A percentile compares a stretch with the other conserved stretches of the same genome.
These are phyloP conservation scores for Fraxinus paxiana DNA, from an alignment of 305 asterid genomes.

Conservation along the genomic window DNA sequence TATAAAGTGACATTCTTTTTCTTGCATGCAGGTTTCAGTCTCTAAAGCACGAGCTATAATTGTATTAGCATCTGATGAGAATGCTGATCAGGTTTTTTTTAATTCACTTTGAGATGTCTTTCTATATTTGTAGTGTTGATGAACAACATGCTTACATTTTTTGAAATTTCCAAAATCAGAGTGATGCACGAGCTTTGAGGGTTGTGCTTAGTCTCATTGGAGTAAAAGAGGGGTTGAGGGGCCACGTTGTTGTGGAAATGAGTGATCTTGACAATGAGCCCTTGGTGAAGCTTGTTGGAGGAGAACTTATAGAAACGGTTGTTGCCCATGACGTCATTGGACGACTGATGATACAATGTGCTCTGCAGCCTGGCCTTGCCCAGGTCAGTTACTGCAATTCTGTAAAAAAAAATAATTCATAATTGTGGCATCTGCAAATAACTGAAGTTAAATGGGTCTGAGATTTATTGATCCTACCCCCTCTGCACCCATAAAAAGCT, in stretches of 20 bases:
- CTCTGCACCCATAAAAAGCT: neutral
- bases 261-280: constrained; percentile 99
- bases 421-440: constrained; percentile 1
- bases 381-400: constrained; percentile 53
- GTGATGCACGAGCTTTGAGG: constrained; percentile 97
- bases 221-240: constrained; percentile 84
- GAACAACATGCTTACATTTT: constrained; percentile 17
- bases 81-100: constrained; percentile 84
- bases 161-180: constrained; percentile 44
- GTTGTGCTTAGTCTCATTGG: constrained; percentile 96
- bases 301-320: constrained; percentile 90
- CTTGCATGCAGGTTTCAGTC: constrained; percentile 70
- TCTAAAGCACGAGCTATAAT: constrained; percentile 95
- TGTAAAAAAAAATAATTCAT: neutral
- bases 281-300: constrained; percentile 96
- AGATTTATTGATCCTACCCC: neutral
- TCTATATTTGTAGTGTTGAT: constrained; percentile 12
- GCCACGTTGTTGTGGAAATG: constrained; percentile 97
- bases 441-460: neutral
- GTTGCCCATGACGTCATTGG: constrained; percentile 99
- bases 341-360: constrained; percentile 95
- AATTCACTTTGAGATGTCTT: constrained; percentile 20
- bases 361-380: constrained; percentile 99
- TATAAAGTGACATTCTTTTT: constrained; percentile 17
- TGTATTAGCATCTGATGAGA: constrained; percentile 92